phyloP scores from a whole-genome alignment of 148 eudicot species.

The Silene uniflora region DNA sequence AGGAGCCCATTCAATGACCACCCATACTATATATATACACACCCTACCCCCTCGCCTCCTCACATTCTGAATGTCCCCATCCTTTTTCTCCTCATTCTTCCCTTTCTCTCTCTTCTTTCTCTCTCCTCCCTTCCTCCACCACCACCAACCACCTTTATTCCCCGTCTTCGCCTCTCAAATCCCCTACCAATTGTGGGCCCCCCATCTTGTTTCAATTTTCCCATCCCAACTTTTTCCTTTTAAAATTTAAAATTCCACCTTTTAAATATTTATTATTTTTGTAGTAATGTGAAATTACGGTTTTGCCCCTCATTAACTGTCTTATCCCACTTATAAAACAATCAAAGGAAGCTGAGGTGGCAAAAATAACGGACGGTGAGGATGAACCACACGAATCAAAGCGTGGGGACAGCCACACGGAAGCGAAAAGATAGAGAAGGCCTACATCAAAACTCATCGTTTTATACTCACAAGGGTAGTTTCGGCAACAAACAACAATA shows the following conservation, averaged over 20 bases:
- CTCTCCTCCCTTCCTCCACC: neutral
- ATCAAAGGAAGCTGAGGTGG: neutral
- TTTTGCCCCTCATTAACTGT: neutral
- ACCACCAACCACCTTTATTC: neutral
- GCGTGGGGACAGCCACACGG: neutral
- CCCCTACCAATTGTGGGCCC: neutral
- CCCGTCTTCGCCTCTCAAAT: neutral
- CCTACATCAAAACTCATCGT: neutral
- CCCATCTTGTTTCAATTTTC: neutral
- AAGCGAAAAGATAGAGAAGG: conserved; percentile 4
- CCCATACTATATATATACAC: conserved; percentile 1
- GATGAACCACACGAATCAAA: conserved; percentile 6
- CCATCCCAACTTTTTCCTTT: too few species aligned
- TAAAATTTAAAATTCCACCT: too few species aligned
- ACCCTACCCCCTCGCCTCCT: neutral
- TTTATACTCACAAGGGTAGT: conserved; percentile 24
- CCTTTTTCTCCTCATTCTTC: neutral
- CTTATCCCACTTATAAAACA: neutral
- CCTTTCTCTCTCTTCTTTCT: neutral
- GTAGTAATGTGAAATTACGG: neutral
- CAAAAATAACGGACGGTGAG: neutral
- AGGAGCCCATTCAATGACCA: neutral
- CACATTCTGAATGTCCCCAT: neutral
- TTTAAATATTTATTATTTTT: too few species aligned
- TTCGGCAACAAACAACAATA: conserved; percentile 6